These are phyloP conservation scores for Fusarium vanettenii DNA, from an alignment of 2,329 filamentous ascomycete genomes.

Conservation along the genomic window DNA sequence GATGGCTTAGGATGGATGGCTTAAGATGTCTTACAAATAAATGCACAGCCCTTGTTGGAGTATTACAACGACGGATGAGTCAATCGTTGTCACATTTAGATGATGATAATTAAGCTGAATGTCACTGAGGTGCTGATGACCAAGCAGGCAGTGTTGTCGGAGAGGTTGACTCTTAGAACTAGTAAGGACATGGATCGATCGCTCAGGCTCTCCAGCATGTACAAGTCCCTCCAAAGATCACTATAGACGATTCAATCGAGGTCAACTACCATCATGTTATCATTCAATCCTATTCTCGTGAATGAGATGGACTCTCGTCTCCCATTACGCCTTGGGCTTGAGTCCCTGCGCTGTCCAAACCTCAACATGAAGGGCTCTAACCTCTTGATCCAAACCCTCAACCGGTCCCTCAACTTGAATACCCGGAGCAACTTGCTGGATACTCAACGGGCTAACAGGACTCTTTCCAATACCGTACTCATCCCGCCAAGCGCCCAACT, in stretches of 20 bases:
- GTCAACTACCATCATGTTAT: background rate
- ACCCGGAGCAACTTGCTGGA: slow-evolving; percentile 45
- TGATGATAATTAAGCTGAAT: background rate
- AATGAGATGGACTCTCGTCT: background rate
- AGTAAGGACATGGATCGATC: background rate
- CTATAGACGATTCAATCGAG: background rate
- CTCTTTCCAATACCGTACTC: slow-evolving; percentile 40
- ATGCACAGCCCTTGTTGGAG: background rate
- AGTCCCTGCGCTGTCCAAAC: slow-evolving; percentile 29
- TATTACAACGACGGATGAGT: background rate
- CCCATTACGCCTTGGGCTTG: slow-evolving; percentile 11
- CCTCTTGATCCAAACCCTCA: slow-evolving; percentile 43
- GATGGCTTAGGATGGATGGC: background rate
- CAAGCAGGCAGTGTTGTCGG: background rate
- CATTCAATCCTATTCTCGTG: background rate
- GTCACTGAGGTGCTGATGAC: background rate
- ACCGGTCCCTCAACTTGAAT: slow-evolving; percentile 46
- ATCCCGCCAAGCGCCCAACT: slow-evolving; percentile 43
- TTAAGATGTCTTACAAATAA: background rate
- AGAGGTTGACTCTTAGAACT: background rate
- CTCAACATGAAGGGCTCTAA: slow-evolving; percentile 45
- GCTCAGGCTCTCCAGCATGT: background rate
- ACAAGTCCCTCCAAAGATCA: background rate
- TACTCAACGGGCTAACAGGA: slow-evolving; percentile 41
- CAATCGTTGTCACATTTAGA: background rate